Evolutionary conservation across 2,329 filamentous ascomycete genomes (phyloP).

Genomic region (Scortechinia acanthostroma): DNA sequence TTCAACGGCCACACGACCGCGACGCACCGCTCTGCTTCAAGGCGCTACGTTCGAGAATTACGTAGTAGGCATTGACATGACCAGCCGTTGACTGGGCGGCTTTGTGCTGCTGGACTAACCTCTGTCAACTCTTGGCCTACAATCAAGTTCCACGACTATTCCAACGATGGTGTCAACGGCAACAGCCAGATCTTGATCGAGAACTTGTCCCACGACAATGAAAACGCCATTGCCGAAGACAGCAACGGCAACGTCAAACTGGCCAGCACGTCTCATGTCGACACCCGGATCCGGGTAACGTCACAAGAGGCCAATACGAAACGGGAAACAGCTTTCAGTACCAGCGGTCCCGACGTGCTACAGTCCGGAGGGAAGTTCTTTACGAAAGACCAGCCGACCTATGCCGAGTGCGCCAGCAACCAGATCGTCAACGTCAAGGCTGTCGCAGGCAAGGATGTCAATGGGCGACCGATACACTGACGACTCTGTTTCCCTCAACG

Average conservation of each 20-base stretch:
- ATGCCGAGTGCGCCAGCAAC: not conserved
- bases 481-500: not conserved
- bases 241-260: not conserved
- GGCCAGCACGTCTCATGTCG: not conserved
- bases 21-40: not conserved
- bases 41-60: not conserved
- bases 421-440: not conserved
- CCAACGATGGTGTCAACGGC: not conserved
- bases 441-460: not conserved
- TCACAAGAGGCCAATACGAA: not conserved
- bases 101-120: not conserved
- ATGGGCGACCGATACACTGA: not conserved
- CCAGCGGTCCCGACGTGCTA: not conserved
- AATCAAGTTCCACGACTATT: not conserved
- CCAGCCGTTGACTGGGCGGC: not conserved
- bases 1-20: not conserved
- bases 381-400: not conserved
- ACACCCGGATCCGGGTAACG: not conserved
- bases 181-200: not conserved
- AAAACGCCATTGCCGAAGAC: not conserved
- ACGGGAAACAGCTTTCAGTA: not conserved
- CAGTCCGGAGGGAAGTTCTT: not conserved
- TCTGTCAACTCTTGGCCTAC: not conserved
- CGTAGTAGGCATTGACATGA: not conserved
- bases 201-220: not conserved